These are phyloP conservation scores for Phyllosticta citriasiana DNA, from an alignment of 2,329 filamentous ascomycete genomes.

Conservation along the genomic window DNA sequence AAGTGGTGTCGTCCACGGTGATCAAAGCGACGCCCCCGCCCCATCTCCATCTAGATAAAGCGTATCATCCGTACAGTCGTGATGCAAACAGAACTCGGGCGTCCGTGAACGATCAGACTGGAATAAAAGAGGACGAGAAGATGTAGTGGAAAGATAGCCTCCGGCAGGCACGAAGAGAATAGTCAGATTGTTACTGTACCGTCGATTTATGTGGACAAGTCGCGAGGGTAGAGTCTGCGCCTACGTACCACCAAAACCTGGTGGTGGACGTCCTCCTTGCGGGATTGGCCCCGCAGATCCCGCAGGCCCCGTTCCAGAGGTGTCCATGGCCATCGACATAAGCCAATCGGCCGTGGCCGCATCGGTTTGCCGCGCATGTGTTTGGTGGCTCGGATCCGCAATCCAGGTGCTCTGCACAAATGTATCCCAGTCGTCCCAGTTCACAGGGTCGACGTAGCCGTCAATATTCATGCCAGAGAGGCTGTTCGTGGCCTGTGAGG, in stretches of 20 bases:
- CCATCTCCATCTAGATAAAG: neutral
- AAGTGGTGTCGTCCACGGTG: too few species aligned
- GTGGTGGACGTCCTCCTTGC: neutral
- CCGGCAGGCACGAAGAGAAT: neutral
- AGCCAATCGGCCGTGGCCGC: slow-evolving; percentile 6
- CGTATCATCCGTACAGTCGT: neutral
- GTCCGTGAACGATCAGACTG: neutral
- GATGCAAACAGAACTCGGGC: neutral
- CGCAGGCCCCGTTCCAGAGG: neutral
- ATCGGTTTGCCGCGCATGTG: neutral
- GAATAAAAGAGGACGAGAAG: neutral
- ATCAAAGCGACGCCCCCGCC: too few species aligned
- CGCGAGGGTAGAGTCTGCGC: neutral
- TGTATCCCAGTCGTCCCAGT: slow-evolving; percentile 8
- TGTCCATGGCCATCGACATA: neutral
- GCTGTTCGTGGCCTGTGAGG: neutral
- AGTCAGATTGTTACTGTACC: neutral
- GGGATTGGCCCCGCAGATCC: neutral
- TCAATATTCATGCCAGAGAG: slow-evolving; percentile 4
- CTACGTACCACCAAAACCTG: neutral
- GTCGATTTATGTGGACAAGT: neutral
- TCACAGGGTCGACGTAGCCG: slow-evolving; percentile 5
- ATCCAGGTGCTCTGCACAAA: slow-evolving; percentile 10
- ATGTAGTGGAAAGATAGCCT: neutral
- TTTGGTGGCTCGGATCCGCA: neutral